Evolutionary conservation across 768 basidiomycete species (phyloP).

Genomic region (Astraeus odoratus): DNA sequence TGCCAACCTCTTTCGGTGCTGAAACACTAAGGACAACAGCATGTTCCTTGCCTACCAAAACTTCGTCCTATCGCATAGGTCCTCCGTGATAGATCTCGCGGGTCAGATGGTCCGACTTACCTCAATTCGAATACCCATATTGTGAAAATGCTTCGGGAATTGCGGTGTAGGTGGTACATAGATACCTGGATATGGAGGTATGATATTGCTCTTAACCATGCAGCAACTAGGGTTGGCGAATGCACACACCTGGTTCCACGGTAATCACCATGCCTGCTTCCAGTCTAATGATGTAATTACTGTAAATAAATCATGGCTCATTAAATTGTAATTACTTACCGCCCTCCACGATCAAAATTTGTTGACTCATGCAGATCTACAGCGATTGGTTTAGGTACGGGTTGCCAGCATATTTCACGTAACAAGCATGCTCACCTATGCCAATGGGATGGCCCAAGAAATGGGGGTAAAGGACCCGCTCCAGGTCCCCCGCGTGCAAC

Average conservation of each 20-base stretch:
- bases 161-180: slow-evolving; percentile 77
- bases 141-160: slow-evolving; percentile 86
- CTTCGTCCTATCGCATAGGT: slow-evolving; percentile 49
- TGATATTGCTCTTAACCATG: background rate
- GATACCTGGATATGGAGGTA: slow-evolving; percentile 42
- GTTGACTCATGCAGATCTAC: slow-evolving; percentile 86
- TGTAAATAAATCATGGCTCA: background rate
- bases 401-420: slow-evolving; percentile 1
- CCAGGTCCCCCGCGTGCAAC: slow-evolving; percentile 46
- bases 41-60: slow-evolving; percentile 57
- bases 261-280: slow-evolving; percentile 88
- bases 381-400: slow-evolving; percentile 7
- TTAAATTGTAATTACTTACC: slow-evolving; percentile 32
- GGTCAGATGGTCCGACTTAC: slow-evolving; percentile 26
- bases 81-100: slow-evolving; percentile 1
- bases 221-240: slow-evolving; percentile 8
- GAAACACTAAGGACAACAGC: slow-evolving; percentile 58
- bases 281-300: slow-evolving; percentile 38
- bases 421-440: slow-evolving; percentile 48
- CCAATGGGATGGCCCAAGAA: slow-evolving; percentile 90
- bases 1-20: slow-evolving; percentile 78
- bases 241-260: slow-evolving; percentile 66
- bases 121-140: slow-evolving; percentile 90
- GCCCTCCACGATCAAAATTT: slow-evolving; percentile 46
- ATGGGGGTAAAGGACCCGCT: slow-evolving; percentile 82